Evolutionary conservation across 2,329 filamentous ascomycete genomes (phyloP).

Genomic region (Lachnellula hyalina): DNA sequence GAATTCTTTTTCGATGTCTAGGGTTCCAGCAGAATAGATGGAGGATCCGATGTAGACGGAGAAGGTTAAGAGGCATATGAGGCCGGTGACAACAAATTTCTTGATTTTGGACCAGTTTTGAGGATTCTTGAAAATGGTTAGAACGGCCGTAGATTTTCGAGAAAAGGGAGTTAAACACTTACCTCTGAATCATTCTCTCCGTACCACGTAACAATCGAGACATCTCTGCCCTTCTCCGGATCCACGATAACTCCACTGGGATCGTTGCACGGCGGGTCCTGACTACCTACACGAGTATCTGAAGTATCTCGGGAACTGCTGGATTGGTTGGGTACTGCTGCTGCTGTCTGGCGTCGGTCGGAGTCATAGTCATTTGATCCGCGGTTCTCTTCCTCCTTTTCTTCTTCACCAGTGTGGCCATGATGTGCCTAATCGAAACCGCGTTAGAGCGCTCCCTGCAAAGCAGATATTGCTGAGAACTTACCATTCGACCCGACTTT

Average conservation of each 20-base stretch:
- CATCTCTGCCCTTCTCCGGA: constrained; percentile 46
- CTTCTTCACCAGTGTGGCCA: constrained; percentile 32
- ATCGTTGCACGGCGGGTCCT: constrained; percentile 29
- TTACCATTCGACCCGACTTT: constrained; percentile 40
- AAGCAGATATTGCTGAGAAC: not conserved
- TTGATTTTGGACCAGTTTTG: constrained; percentile 46
- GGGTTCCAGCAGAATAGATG: constrained; percentile 42
- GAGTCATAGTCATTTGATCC: constrained; percentile 6
- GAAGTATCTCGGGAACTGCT: constrained; percentile 7
- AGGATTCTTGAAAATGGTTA: constrained; percentile 44
- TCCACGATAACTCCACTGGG: constrained; percentile 40
- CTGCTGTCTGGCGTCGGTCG: not conserved
- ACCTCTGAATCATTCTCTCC: constrained; percentile 42
- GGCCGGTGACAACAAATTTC: constrained; percentile 39
- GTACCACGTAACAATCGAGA: constrained; percentile 47
- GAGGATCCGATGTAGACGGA: constrained; percentile 48
- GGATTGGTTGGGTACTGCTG: not conserved
- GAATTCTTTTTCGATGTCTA: constrained; percentile 47
- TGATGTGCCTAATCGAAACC: constrained; percentile 33
- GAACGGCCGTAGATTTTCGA: constrained; percentile 37
- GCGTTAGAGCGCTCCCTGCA: not conserved
- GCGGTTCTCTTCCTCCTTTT: constrained; percentile 31
- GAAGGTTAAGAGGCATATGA: constrained; percentile 52
- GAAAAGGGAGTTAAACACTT: constrained; percentile 29
- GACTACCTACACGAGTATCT: constrained; percentile 11